These are phyloP conservation scores for Fraxinus xanthoxyloides DNA, from an alignment of 305 asterid species.

Conservation along the genomic window DNA sequence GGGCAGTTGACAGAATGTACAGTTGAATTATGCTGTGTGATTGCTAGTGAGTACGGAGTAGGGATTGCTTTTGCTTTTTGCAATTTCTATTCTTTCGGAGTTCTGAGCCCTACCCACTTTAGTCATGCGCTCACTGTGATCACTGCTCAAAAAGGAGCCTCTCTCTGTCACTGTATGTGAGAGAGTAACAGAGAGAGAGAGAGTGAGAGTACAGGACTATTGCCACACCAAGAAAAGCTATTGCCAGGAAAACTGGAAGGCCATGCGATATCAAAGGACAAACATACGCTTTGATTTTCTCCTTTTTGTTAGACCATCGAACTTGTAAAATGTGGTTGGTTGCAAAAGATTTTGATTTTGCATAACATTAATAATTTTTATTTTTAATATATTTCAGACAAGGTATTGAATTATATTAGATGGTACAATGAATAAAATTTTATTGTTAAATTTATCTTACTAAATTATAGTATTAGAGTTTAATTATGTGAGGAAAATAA, in stretches of 20 bases:
- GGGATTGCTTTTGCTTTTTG: constrained; percentile 27
- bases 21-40: neutral
- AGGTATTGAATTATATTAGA: neutral
- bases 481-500: neutral
- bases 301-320: neutral
- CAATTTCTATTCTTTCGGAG: constrained; percentile 18
- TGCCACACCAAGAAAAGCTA: neutral
- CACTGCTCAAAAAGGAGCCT: constrained; percentile 24
- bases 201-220: neutral
- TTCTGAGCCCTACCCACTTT: constrained; percentile 36
- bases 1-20: constrained; percentile 15
- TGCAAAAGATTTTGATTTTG: neutral
- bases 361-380: neutral
- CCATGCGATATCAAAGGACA: neutral
- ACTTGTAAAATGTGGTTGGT: neutral
- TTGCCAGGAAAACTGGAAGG: neutral
- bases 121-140: constrained; percentile 62
- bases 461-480: neutral
- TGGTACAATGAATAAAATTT: neutral
- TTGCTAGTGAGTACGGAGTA: neutral
- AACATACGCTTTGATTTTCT: neutral
- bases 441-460: neutral
- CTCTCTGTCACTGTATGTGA: neutral
- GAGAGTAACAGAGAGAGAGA: neutral
- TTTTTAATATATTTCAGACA: neutral